phyloP scores from a whole-genome alignment of 805 yeast species.

The Danielia reshetovae region DNA sequence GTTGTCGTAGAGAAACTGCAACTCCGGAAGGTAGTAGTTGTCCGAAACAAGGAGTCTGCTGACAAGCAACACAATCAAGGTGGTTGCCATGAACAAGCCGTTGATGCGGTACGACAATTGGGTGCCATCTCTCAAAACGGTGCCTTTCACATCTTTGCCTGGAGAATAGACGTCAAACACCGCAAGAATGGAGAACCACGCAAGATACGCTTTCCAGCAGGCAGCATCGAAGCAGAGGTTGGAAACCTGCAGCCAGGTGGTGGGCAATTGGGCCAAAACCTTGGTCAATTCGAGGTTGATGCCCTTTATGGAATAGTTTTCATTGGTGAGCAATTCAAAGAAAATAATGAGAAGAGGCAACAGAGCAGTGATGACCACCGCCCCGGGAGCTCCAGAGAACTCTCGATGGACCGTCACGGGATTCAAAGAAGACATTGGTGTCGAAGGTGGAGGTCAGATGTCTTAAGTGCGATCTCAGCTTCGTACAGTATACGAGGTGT shows the following conservation, averaged over 20 bases:
- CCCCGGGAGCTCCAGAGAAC: conserved; percentile 78
- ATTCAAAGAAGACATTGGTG: conserved; percentile 40
- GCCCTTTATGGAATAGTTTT: conserved; percentile 51
- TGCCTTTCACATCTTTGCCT: conserved; percentile 62
- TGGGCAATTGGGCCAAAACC: conserved; percentile 35
- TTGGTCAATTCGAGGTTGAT: conserved; percentile 37
- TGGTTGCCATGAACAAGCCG: conserved; percentile 57
- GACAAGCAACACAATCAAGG: conserved; percentile 33
- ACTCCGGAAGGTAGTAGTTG: conserved; percentile 66
- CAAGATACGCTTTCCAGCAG: conserved; percentile 61
- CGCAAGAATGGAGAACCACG: conserved; percentile 71
- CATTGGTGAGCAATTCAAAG: conserved; percentile 61
- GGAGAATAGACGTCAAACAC: conserved; percentile 64
- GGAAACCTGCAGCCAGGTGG: conserved; percentile 17
- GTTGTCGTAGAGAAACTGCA: conserved; percentile 69
- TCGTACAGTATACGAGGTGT: no score
- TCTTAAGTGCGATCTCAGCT: no score
- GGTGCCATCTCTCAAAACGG: conserved; percentile 71
- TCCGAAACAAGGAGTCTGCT: conserved; percentile 49
- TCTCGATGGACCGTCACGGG: conserved; percentile 71
- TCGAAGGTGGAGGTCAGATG: background rate
- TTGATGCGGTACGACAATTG: conserved; percentile 73
- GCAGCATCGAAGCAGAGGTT: conserved; percentile 37
- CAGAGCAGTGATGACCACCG: conserved; percentile 57
- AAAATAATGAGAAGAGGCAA: conserved; percentile 62